Base-by-base conservation (phyloP, 208 protist genomes). In the Leishmania gerbilli region DNA sequence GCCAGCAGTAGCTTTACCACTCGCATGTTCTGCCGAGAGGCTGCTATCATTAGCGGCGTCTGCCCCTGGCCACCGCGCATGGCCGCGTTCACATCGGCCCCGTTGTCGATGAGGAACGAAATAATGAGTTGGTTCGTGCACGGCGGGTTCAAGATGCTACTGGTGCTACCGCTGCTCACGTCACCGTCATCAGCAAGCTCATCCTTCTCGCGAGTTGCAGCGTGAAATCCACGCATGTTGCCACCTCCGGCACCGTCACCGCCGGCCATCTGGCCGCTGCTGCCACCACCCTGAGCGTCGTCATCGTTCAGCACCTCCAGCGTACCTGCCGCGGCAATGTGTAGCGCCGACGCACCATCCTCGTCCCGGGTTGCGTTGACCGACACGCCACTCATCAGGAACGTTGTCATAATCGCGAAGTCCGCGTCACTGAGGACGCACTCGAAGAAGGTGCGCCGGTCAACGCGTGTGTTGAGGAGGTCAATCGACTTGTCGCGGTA, bases 21-120 rank as follows among this genome's bases (percentile, higher is more conserved):
- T 0, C 58, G 60, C 47, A 89, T 78, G 65, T 95, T 94, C 71
- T 91, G 83, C 45, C 76, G 78, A 4, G 86, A 83, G 4, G 88
- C 89, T 2, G 92, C 93, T 40, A 92, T 77, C 92, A 98, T 98
- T 11, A 98, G 86, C 62, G 93, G 90, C 37, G 95, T 98, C 68
- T 93, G 85, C 19, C 90, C 89, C 11, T 77, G 74, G 19, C 56
- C 62, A 42, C 65, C 60, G 2, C 42, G 77, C 82, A 85, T 85
- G 40, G 82, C 64, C 34, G 83, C 84, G 79, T 97, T 89, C n/a
- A 95, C 79, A 74, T 94, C 84, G 17, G 89, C 91, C 7, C 90
- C 92, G 79, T 94, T 93, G 79, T 97, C 91, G 37, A 97, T 78
- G 1, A 97, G 85, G 68, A 97, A 95, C 3, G 69, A 71, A 19